Evolutionary conservation across 768 basidiomycete genomes (phyloP), one percentile per base, ranked within the genome.

Genomic region (Agaricus subrufescens): DNA sequence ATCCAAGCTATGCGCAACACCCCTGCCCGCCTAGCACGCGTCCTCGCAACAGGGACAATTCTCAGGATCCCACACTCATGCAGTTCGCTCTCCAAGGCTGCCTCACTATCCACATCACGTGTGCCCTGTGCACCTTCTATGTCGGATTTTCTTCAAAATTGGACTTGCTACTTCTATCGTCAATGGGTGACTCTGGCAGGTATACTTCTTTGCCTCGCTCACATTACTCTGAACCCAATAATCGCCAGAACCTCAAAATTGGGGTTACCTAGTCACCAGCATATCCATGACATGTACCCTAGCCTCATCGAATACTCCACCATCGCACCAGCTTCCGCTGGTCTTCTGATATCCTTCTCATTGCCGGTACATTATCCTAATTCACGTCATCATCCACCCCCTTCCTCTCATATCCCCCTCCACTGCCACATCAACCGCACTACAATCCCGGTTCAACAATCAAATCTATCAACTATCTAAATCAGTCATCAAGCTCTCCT

Each of bases 31-130:
- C 65, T 91, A 42, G 81, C 84, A 15, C 79, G 77, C 31, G 77
- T 89, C 42, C 71, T 91, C 38, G 72, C 81, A 73, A 77, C 1
- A 77, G 85, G 47, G 86, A 91, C 61, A 84, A 90, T 66, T 77
- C 83, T 12, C 86, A 86, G 46, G 89, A 91, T 66, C 85, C 88
- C 19, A 83, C 87, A 50, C 75, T 90, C 10, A 86, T 91, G 26
- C 88, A 89, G 64, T 77, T 90, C 37, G 88, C 86, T 6, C 65
- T 91, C 30, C 89, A 91, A 65, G 85, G 86, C 30, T 86, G 83
- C 58, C 75, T 89, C 50, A 74, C 83, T 7, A 79, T 82, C 42
- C 87, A 85, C 63, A 78, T 86, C 34, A 80, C 85, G 5, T 79
- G 86, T 12, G 83, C 87, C 3, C 71, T 90, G 50, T 80, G 84